Conservation (phyloP, 1,139 yeast genomes). For the Sporopachydermia cereana region DNA sequence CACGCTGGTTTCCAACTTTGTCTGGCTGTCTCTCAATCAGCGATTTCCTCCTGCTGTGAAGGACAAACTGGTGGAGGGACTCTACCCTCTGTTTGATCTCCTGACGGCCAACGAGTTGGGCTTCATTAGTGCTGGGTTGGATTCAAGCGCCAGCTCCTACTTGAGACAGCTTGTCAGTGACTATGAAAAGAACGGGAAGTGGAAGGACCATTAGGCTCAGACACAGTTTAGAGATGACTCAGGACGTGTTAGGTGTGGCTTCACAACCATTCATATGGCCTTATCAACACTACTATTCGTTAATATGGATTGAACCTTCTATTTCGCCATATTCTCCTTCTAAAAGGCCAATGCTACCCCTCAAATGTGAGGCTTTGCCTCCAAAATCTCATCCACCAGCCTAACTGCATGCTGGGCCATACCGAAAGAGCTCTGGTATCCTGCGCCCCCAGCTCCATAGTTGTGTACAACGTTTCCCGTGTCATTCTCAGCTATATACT, state of each 20-base stretch:
- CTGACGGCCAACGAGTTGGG: constrained; percentile 57
- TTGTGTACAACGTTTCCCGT: constrained; percentile 40
- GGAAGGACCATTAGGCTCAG: constrained; percentile 60
- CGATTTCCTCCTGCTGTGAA: constrained; percentile 38
- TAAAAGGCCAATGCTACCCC: too few species aligned
- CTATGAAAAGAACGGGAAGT: constrained; percentile 69
- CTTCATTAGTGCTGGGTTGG: constrained; percentile 57
- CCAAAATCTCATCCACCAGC: constrained; percentile 13
- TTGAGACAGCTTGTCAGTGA: constrained; percentile 59
- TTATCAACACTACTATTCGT: too few species aligned
- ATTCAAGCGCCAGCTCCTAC: constrained; percentile 55
- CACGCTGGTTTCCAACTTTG: constrained; percentile 44
- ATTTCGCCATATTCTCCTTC: background rate
- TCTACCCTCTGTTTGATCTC: constrained; percentile 56
- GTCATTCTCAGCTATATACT: constrained; percentile 21
- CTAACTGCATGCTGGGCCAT: constrained; percentile 42
- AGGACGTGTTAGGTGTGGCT: too few species aligned
- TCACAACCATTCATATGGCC: too few species aligned
- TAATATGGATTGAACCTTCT: too few species aligned
- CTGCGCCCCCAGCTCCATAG: constrained; percentile 71
- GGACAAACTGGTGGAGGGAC: constrained; percentile 42
- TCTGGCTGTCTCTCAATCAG: constrained; percentile 38
- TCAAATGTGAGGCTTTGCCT: background rate
- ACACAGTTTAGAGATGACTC: too few species aligned
- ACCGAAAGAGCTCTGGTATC: constrained; percentile 63